Conservation (phyloP, 768 basidiomycete genomes). For the Pleurotus sapidus region DNA sequence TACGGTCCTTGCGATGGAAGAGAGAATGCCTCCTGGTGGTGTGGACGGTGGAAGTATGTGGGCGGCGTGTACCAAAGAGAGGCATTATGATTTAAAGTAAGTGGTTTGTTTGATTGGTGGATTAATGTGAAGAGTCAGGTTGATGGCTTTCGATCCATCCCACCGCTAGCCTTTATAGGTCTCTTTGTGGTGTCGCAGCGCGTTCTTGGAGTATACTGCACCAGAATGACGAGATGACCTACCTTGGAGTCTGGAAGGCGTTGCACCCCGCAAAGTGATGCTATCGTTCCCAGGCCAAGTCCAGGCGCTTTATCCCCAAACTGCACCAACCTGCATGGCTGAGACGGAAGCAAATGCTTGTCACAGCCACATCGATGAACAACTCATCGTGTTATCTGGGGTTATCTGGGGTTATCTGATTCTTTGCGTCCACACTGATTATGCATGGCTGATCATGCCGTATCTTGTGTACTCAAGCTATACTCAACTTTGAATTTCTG, state of each 20-base stretch:
- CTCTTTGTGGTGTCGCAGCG: not conserved
- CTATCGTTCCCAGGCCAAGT: no score
- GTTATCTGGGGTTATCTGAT: not conserved
- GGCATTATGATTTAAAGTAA: conserved; percentile 11
- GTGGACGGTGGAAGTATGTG: conserved; percentile 6
- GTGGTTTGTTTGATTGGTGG: not conserved
- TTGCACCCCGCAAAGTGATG: no score
- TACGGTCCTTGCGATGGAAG: conserved; percentile 36
- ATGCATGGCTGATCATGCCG: conserved; percentile 6
- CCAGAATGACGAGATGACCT: not conserved
- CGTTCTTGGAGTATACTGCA: not conserved
- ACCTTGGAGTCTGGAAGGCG: not conserved
- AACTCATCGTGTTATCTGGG: not conserved
- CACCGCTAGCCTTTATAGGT: not conserved
- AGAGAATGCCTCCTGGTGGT: conserved; percentile 14
- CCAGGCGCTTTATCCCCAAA: no score
- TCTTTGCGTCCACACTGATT: no score
- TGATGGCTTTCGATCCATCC: no score
- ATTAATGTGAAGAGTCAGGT: not conserved
- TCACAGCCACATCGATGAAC: not conserved
- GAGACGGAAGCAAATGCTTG: not conserved
- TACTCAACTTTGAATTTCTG: conserved; percentile 46
- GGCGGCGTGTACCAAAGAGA: conserved; percentile 13
- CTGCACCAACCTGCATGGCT: no score
- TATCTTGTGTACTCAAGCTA: not conserved